Conservation (phyloP, 2,329 filamentous ascomycete species). For the Waltergamsia citrina region DNA sequence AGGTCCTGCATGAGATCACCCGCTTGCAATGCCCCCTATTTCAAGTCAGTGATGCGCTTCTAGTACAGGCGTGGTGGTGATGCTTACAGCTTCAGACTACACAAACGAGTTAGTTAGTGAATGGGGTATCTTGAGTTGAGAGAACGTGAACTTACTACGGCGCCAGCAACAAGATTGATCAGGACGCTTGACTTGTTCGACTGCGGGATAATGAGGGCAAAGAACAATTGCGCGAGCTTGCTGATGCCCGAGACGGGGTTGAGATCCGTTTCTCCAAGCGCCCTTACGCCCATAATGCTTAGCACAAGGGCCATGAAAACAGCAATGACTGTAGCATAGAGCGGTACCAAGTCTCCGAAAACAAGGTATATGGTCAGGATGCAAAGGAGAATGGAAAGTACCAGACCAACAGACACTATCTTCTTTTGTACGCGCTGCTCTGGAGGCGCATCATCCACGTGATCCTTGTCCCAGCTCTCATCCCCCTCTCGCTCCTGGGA, state of each 20-base stretch:
- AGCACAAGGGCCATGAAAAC: slow-evolving; percentile 75
- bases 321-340: slow-evolving; percentile 65
- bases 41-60: background rate
- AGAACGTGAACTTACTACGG: slow-evolving; percentile 42
- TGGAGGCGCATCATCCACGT: slow-evolving; percentile 67
- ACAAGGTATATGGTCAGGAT: slow-evolving; percentile 71
- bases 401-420: slow-evolving; percentile 65
- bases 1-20: slow-evolving; percentile 96
- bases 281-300: slow-evolving; percentile 65
- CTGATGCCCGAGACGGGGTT: slow-evolving; percentile 96
- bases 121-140: background rate
- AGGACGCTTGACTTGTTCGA: slow-evolving; percentile 78
- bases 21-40: slow-evolving; percentile 71
- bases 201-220: slow-evolving; percentile 79
- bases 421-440: slow-evolving; percentile 70
- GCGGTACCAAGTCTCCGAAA: slow-evolving; percentile 74
- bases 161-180: slow-evolving; percentile 90
- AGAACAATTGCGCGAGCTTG: slow-evolving; percentile 92
- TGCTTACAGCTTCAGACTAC: slow-evolving; percentile 30
- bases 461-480: slow-evolving; percentile 5
- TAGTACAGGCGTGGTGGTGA: background rate
- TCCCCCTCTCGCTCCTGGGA: slow-evolving; percentile 3
- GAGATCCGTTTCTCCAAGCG: slow-evolving; percentile 75
- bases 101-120: background rate
- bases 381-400: slow-evolving; percentile 70